Evolutionary conservation across 495 filamentous ascomycete genomes (phyloP).

Genomic region (Usnea hakonensis): DNA sequence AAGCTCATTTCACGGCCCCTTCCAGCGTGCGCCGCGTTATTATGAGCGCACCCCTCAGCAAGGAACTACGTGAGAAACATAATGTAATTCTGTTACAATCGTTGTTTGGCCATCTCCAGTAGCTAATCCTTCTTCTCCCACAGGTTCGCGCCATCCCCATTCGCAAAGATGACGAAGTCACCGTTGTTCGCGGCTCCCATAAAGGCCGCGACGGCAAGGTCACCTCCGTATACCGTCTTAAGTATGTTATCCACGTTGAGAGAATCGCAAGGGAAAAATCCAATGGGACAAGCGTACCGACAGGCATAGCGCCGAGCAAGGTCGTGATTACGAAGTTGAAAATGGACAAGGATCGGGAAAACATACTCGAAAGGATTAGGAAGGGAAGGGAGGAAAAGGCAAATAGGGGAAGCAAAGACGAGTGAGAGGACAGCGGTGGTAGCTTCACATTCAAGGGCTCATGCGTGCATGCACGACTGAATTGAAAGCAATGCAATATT

Average conservation of each 20-base stretch:
- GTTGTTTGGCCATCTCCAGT: not conserved
- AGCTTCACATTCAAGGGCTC: not conserved
- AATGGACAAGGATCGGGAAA: slow-evolving; percentile 96
- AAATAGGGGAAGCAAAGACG: slow-evolving; percentile 16
- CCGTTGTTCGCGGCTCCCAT: slow-evolving; percentile 76
- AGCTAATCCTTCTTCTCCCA: not conserved
- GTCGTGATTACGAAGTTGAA: slow-evolving; percentile 96
- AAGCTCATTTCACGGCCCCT: slow-evolving; percentile 90
- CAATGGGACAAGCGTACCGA: slow-evolving; percentile 81
- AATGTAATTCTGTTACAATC: slow-evolving; percentile 51
- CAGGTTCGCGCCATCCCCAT: slow-evolving; percentile 94
- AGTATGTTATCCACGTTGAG: slow-evolving; percentile 91
- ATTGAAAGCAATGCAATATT: not conserved
- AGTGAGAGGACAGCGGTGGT: not conserved
- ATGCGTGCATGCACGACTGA: not conserved
- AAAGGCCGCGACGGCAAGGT: slow-evolving; percentile 90
- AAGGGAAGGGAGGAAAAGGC: slow-evolving; percentile 56
- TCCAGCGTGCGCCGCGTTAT: slow-evolving; percentile 84
- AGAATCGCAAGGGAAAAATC: slow-evolving; percentile 88
- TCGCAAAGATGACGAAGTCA: slow-evolving; percentile 96
- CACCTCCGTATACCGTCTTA: slow-evolving; percentile 93
- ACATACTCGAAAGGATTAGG: slow-evolving; percentile 78
- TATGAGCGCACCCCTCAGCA: slow-evolving; percentile 90
- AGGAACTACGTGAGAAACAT: slow-evolving; percentile 94
- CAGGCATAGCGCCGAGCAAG: slow-evolving; percentile 86